A percentile compares a stretch with the other conserved stretches of the same genome.
Evolutionary conservation across 192 early-diverging fungal species (phyloP).

Genomic region (Phycomyces nitens): DNA sequence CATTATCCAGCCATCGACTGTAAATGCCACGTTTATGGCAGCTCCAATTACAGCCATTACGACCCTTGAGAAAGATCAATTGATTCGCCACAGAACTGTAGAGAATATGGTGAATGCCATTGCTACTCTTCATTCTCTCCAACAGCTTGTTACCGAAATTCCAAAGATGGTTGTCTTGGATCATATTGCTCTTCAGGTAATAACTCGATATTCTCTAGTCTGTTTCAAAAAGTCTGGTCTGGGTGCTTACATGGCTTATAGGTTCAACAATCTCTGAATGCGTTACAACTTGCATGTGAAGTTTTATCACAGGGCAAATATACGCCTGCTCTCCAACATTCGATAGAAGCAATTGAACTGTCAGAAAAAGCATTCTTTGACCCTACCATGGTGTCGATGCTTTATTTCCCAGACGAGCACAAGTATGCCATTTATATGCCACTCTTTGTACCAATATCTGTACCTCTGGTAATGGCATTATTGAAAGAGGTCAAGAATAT

Average conservation of each 20-base stretch:
- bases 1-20: not conserved
- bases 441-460: conserved; percentile 83
- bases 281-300: conserved; percentile 33
- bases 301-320: conserved; percentile 38
- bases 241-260: not conserved
- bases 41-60: conserved; percentile 67
- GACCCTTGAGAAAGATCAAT: conserved; percentile 74
- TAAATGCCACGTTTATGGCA: conserved; percentile 19
- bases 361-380: conserved; percentile 96
- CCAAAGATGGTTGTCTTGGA: conserved; percentile 94
- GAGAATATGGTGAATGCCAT: conserved; percentile 73
- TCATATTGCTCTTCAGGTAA: conserved; percentile 72
- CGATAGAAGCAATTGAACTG: conserved; percentile 58
- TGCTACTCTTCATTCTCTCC: conserved; percentile 75
- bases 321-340: conserved; percentile 49
- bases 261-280: conserved; percentile 36
- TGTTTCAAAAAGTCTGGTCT: too few species aligned
- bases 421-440: conserved; percentile 97
- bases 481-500: conserved; percentile 43
- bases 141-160: conserved; percentile 69
- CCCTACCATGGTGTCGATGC: conserved; percentile 94
- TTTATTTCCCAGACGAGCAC: conserved; percentile 98
- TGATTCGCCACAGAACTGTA: conserved; percentile 65
- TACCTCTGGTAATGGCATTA: conserved; percentile 63
- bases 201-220: too few species aligned